Evolutionary conservation across 306 rosid species (phyloP), one percentile per base, ranked within the genome.

Genomic region (Astragalus glycyphyllos): DNA sequence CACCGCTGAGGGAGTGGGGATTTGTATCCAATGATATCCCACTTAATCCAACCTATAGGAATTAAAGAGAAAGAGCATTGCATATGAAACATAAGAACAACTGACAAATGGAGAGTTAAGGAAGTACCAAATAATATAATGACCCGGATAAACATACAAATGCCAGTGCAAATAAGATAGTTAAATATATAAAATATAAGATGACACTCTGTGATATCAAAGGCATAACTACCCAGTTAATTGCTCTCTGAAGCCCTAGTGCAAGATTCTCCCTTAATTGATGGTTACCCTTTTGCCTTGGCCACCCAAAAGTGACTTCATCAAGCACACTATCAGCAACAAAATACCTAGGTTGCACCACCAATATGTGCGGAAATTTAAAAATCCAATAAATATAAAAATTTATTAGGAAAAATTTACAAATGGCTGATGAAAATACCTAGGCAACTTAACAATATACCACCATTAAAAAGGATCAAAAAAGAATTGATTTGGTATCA

Each of bases 281-380:
- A 74, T 78, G 59, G 77, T 72, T 91, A 66, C 83, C 79, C 79
- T 79, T 90, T 81, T 85, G 85, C 80, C 92, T 89, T 55, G 98
- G 97, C 97, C 98, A 93, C 71, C 96, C 98, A 85, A 93, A 93
- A 46, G 96, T 93, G 68, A 93, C 96, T 85, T 93, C 98, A 23
- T 90, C 96, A 40, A 93, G 93, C 69, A 93, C 90, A 68, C 68
- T 92, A 79, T 92, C 98, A 48, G 96, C 86, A 32, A 92, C 84
- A 66, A 92, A 92, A 84, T 88, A 92, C 89, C 98, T 92, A 79
- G 32, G 48, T 83, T 66, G 82, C 47, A 69, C 68, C 68, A 56
- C 11, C 54, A 50, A 65, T 57, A 63, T 20, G 46, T 34, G 40
- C 67, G 46, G 68, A 56, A 53, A 69, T 55, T 68, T 54, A 41